Conservation (phyloP, 2,329 filamentous ascomycete species). For the Alternaria hordeiaustralica region DNA sequence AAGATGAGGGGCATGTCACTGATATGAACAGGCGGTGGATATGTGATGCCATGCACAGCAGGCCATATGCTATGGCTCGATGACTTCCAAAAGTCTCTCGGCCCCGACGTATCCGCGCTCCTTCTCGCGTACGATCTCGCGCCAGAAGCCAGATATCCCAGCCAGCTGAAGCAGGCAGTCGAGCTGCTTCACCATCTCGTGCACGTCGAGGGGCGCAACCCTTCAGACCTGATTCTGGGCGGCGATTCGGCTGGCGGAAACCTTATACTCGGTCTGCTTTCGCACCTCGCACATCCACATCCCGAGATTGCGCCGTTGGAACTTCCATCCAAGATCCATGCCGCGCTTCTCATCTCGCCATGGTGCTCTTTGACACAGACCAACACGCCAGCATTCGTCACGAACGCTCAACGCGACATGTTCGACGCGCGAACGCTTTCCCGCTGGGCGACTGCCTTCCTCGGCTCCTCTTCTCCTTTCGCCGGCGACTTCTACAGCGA, state of each 20-base stretch:
- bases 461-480: constrained; percentile 54
- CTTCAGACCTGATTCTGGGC: constrained; percentile 54
- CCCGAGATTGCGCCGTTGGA: constrained; percentile 55
- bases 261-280: constrained; percentile 54
- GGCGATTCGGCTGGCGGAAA: constrained; percentile 65
- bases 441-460: constrained; percentile 58
- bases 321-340: constrained; percentile 55
- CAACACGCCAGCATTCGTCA: constrained; percentile 50
- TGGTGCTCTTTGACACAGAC: constrained; percentile 62
- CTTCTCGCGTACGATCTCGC: constrained; percentile 66
- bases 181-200: constrained; percentile 54
- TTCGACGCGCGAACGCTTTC: constrained; percentile 51
- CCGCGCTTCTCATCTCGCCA: constrained; percentile 62
- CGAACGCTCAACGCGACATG: constrained; percentile 60
- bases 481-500: constrained; percentile 62
- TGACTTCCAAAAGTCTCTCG: constrained; percentile 54
- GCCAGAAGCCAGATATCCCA: constrained; percentile 55
- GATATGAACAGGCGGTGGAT: constrained; percentile 60
- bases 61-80: constrained; percentile 59
- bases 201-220: constrained; percentile 43
- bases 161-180: constrained; percentile 56
- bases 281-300: constrained; percentile 64
- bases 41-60: constrained; percentile 55
- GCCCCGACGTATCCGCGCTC: constrained; percentile 58
- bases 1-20: not conserved